phyloP scores from a whole-genome alignment of 2,329 filamentous ascomycete species.

The Arthrinium puccinioides region DNA sequence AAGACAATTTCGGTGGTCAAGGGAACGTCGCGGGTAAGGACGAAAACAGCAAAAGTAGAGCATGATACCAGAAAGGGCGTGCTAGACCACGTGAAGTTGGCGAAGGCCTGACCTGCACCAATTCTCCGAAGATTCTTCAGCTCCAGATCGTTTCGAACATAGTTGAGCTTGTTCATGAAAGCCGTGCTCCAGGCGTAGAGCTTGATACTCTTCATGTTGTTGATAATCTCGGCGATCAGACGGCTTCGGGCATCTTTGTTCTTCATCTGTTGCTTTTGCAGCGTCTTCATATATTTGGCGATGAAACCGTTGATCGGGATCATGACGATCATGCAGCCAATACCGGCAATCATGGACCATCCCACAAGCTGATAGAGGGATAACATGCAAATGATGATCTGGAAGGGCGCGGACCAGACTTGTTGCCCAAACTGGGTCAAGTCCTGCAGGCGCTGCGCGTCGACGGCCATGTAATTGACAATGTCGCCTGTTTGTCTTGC shows the following conservation, averaged over 20 bases:
- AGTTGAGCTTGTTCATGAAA: constrained; percentile 96
- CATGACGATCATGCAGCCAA: constrained; percentile 95
- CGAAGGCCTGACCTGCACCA: constrained; percentile 84
- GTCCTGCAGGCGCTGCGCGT: constrained; percentile 91
- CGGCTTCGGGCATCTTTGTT: constrained; percentile 94
- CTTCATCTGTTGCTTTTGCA: constrained; percentile 97
- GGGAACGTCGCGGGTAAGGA: constrained; percentile 72
- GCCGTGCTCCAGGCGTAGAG: constrained; percentile 95
- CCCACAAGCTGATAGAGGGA: constrained; percentile 95
- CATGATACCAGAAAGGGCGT: constrained; percentile 97
- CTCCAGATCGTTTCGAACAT: constrained; percentile 92
- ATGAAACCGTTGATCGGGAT: constrained; percentile 92
- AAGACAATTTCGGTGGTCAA: constrained; percentile 94
- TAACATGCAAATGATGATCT: constrained; percentile 91
- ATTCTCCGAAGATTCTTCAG: constrained; percentile 94
- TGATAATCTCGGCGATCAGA: constrained; percentile 93
- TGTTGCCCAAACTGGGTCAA: constrained; percentile 93
- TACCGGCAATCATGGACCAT: constrained; percentile 89
- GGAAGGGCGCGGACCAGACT: constrained; percentile 93
- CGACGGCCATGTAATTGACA: constrained; percentile 98
- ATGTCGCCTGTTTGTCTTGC: constrained; percentile 93
- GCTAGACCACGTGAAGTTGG: constrained; percentile 97
- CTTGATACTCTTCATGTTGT: constrained; percentile 99
- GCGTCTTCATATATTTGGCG: constrained; percentile 83
- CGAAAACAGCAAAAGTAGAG: constrained; percentile 91